Evolutionary conservation across 164 flowering plant genomes (phyloP).

Genomic region (Buxus sempervirens): DNA sequence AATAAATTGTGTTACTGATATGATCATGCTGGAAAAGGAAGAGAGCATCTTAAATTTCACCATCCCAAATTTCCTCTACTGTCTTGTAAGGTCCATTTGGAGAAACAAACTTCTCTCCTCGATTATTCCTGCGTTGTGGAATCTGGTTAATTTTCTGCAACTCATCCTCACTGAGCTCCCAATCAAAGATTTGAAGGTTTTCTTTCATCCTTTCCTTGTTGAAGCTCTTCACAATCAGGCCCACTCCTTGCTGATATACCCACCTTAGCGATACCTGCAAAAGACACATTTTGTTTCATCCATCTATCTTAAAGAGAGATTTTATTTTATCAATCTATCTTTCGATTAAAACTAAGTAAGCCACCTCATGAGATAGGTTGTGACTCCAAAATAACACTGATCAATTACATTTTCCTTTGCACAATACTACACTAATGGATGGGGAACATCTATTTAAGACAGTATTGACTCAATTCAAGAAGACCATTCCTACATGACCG

Average conservation of each 20-base stretch:
- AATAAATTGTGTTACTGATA: too few species aligned
- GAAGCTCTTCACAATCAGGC: too few species aligned
- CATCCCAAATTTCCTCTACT: slow-evolving; percentile 16
- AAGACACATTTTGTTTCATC: neutral
- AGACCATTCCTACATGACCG: too few species aligned
- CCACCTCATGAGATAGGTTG: too few species aligned
- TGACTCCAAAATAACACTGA: neutral
- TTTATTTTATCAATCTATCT: neutral
- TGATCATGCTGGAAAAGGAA: too few species aligned
- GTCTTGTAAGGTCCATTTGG: slow-evolving; percentile 14
- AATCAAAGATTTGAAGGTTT: slow-evolving; percentile 16
- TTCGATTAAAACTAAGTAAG: too few species aligned
- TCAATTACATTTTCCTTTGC: neutral
- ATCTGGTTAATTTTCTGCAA: slow-evolving; percentile 4
- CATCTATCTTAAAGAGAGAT: too few species aligned
- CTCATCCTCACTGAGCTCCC: slow-evolving; percentile 10
- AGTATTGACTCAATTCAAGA: too few species aligned
- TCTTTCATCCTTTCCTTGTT: slow-evolving; percentile 17
- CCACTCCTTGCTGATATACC: slow-evolving; percentile 14
- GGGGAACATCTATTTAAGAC: too few species aligned
- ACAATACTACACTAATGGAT: too few species aligned
- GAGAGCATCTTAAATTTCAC: neutral
- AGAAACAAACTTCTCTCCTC: neutral
- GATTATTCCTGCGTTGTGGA: neutral
- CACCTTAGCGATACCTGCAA: slow-evolving; percentile 18